Percentiles rank a stretch among this genome's conserved stretches.
Evolutionary conservation across 2,329 filamentous ascomycete genomes (phyloP).

Genomic region (Aspergillaceae sp.): DNA sequence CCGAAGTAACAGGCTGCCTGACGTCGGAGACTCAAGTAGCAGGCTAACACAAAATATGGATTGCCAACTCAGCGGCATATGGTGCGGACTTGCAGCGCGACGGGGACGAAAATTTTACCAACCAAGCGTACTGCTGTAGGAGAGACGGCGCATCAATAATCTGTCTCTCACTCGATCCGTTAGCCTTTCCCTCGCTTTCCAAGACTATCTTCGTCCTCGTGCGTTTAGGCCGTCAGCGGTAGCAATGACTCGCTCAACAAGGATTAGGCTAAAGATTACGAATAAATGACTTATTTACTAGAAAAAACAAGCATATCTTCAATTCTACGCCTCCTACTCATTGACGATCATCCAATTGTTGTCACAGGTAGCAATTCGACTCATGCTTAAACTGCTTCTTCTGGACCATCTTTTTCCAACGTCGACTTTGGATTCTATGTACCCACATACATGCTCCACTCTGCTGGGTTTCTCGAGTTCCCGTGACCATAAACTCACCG

Average conservation of each 20-base stretch:
- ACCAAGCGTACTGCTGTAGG: conserved; percentile 10
- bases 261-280: neutral
- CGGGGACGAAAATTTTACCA: conserved; percentile 7
- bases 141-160: conserved; percentile 11
- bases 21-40: conserved; percentile 6
- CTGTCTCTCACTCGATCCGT: neutral
- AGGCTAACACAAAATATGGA: conserved; percentile 18
- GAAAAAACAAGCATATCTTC: too few species aligned
- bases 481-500: conserved; percentile 31
- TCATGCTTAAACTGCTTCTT: neutral
- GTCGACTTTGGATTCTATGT: conserved; percentile 32
- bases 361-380: neutral
- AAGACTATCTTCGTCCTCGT: neutral
- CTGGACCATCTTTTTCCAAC: conserved; percentile 16
- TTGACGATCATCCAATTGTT: neutral
- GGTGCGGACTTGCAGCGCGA: conserved; percentile 14
- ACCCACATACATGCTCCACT: conserved; percentile 30
- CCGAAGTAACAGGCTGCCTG: neutral
- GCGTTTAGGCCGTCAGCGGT: neutral
- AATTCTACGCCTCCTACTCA: neutral
- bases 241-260: neutral
- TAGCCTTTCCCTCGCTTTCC: neutral
- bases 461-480: conserved; percentile 28
- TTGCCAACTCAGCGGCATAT: conserved; percentile 24
- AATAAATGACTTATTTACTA: too few species aligned